phyloP scores from a whole-genome alignment of 352 stramenopile genomes.

The Aphanomyces astaci region DNA sequence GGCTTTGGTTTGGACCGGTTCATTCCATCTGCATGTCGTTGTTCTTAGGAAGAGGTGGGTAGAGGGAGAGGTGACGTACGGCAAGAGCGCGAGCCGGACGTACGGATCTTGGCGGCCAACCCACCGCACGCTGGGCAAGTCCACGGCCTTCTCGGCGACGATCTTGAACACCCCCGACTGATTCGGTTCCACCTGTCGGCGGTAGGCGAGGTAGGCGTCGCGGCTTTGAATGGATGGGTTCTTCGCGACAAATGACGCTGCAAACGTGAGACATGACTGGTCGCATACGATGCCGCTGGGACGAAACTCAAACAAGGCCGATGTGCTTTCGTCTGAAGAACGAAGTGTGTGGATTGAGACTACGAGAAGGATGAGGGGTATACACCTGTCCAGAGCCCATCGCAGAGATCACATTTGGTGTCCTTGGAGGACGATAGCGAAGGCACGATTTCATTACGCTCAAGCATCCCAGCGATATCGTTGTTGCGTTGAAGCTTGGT shows the following conservation, averaged over 20 bases:
- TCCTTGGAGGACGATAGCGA: background rate
- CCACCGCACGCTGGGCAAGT: slow-evolving; percentile 21
- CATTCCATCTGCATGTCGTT: slow-evolving; percentile 75
- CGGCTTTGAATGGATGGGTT: slow-evolving; percentile 9
- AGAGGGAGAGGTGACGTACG: slow-evolving; percentile 1
- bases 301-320: slow-evolving; percentile 15
- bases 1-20: slow-evolving; percentile 71
- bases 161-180: slow-evolving; percentile 17
- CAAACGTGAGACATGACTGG: slow-evolving; percentile 17
- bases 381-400: slow-evolving; percentile 21
- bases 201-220: slow-evolving; percentile 14
- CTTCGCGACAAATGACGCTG: background rate
- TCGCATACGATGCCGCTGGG: slow-evolving; percentile 20
- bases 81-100: slow-evolving; percentile 13
- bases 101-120: slow-evolving; percentile 20
- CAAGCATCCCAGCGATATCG: slow-evolving; percentile 18
- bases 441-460: slow-evolving; percentile 18
- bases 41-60: background rate
- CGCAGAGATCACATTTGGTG: slow-evolving; percentile 17
- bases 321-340: slow-evolving; percentile 14
- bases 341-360: background rate
- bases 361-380: background rate
- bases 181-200: background rate
- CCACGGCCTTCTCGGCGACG: slow-evolving; percentile 18
- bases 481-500: background rate